Evolutionary conservation across 192 early-diverging fungal genomes (phyloP).

Genomic region (Mortierella alpina): DNA sequence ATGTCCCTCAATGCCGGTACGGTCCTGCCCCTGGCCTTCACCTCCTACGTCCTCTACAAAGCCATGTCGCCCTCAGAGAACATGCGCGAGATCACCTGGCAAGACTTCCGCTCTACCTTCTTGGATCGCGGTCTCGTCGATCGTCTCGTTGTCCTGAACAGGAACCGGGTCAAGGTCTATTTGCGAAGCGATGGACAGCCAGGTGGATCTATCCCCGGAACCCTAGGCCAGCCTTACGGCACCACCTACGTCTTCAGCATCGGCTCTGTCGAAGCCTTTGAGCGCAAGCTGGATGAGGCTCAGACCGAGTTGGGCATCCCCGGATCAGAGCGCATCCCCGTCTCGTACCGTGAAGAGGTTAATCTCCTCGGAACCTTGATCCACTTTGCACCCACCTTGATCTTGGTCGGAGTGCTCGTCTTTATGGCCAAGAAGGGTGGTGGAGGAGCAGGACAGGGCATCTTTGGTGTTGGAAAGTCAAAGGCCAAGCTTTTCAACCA

Average conservation of each 20-base stretch:
- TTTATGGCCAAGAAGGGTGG: slow-evolving; percentile 89
- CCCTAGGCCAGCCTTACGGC: slow-evolving; percentile 55
- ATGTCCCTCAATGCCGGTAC: slow-evolving; percentile 59
- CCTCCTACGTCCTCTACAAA: slow-evolving; percentile 64
- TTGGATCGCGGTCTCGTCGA: slow-evolving; percentile 95
- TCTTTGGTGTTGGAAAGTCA: slow-evolving; percentile 97
- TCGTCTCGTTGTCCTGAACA: slow-evolving; percentile 89
- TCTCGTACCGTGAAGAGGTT: slow-evolving; percentile 89
- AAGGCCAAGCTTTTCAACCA: slow-evolving; percentile 97
- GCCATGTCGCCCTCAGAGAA: slow-evolving; percentile 58
- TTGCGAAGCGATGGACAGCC: slow-evolving; percentile 60
- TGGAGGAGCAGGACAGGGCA: slow-evolving; percentile 74
- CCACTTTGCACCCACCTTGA: slow-evolving; percentile 92
- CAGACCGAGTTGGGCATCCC: slow-evolving; percentile 94
- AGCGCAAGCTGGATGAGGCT: slow-evolving; percentile 87
- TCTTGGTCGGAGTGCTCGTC: slow-evolving; percentile 88
- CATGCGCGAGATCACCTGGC: slow-evolving; percentile 88
- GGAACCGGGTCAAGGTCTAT: slow-evolving; percentile 83
- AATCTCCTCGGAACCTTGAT: slow-evolving; percentile 77
- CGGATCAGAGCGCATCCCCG: slow-evolving; percentile 88
- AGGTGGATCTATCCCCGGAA: slow-evolving; percentile 60
- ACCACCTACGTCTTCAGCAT: slow-evolving; percentile 86
- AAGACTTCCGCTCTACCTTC: slow-evolving; percentile 89
- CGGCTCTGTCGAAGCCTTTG: slow-evolving; percentile 94
- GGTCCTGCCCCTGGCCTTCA: slow-evolving; percentile 56